Conservation (phyloP, 805 yeast genomes). For the Komagataella populi region DNA sequence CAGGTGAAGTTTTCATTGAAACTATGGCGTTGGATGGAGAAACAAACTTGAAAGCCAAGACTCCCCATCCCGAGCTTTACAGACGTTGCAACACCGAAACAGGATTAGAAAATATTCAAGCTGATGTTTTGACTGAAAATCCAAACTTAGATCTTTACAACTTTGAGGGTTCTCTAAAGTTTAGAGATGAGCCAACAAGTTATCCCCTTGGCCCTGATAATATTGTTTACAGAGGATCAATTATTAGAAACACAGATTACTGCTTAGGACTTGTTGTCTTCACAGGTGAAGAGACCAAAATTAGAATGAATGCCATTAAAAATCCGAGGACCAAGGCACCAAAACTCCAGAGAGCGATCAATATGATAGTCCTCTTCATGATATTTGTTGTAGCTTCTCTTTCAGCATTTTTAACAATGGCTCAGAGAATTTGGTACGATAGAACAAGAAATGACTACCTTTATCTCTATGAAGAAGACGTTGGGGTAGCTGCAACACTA, state of each 20-base stretch:
- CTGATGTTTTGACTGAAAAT: conserved; percentile 63
- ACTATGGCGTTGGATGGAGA: conserved; percentile 98
- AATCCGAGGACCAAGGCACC: conserved; percentile 92
- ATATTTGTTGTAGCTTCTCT: conserved; percentile 64
- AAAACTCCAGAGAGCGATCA: conserved; percentile 71
- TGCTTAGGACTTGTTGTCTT: conserved; percentile 74
- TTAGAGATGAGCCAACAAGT: conserved; percentile 14
- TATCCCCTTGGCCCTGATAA: conserved; percentile 69
- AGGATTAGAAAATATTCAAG: conserved; percentile 24
- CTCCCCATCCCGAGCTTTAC: conserved; percentile 53
- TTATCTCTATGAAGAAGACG: conserved; percentile 66
- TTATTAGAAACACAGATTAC: conserved; percentile 69
- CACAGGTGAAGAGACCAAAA: conserved; percentile 93
- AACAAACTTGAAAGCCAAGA: conserved; percentile 71
- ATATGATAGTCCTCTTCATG: conserved; percentile 77
- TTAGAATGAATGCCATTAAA: conserved; percentile 86
- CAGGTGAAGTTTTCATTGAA: conserved; percentile 62
- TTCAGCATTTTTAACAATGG: conserved; percentile 74
- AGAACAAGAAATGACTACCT: conserved; percentile 35
- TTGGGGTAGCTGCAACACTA: conserved; percentile 75
- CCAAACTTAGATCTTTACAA: conserved; percentile 88
- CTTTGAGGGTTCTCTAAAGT: conserved; percentile 62
- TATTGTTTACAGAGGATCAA: conserved; percentile 82
- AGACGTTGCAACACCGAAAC: conserved; percentile 33
- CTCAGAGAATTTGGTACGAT: conserved; percentile 41